These are phyloP conservation scores for Rickenella mellea DNA, from an alignment of 768 basidiomycete genomes.

Conservation along the genomic window DNA sequence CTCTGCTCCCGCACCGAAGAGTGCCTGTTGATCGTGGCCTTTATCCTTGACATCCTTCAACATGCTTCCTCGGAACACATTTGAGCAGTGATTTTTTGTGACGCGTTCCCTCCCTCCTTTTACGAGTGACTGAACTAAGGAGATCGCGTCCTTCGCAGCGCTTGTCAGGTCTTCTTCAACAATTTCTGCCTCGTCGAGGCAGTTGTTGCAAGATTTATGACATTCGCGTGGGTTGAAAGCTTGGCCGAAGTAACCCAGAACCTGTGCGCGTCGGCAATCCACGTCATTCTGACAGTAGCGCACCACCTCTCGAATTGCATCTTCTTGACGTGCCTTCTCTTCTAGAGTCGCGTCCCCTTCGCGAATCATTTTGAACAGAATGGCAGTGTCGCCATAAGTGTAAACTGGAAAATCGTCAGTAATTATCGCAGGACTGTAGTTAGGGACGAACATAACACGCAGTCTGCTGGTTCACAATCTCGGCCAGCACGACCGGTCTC, in stretches of 20 bases:
- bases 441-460: constrained; percentile 68
- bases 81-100: constrained; percentile 50
- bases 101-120: constrained; percentile 38
- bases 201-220: constrained; percentile 74
- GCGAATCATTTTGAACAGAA: constrained; percentile 51
- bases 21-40: constrained; percentile 34
- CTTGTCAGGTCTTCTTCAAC: constrained; percentile 51
- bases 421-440: neutral
- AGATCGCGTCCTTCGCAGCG: constrained; percentile 45
- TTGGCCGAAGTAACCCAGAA: constrained; percentile 88
- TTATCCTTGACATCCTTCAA: constrained; percentile 33
- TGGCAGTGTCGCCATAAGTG: constrained; percentile 44
- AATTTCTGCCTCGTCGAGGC: constrained; percentile 39
- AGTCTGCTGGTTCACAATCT: constrained; percentile 77
- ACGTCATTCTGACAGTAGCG: constrained; percentile 72
- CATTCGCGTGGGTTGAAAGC: constrained; percentile 63
- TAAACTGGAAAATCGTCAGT: constrained; percentile 43
- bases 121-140: constrained; percentile 41
- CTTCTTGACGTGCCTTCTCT: constrained; percentile 59
- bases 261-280: constrained; percentile 78
- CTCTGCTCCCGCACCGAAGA: constrained; percentile 46
- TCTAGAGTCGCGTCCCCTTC: constrained; percentile 40
- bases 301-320: constrained; percentile 59
- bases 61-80: constrained; percentile 59
- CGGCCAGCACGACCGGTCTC: constrained; percentile 96